Evolutionary conservation across 148 eudicot genomes (phyloP), one percentile per base, ranked within the genome.

Genomic region (Amaranthus palmeri): DNA sequence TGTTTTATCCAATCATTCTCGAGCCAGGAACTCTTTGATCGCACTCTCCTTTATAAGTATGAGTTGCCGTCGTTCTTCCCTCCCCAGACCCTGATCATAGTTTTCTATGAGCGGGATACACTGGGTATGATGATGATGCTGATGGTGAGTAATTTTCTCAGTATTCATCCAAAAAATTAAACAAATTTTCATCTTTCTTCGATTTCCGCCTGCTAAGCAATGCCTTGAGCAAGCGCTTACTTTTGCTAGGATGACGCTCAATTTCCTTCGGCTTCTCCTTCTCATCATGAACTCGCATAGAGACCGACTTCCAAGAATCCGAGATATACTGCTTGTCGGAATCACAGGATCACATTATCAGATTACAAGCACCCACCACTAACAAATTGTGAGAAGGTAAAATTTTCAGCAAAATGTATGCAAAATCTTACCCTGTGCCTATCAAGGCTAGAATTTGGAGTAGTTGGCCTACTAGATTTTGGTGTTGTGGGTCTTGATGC

Each of bases 221-320:
- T 4, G 98, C 73, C 86, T 87, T 93, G 71, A 93, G 97, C n/a
- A 93, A 82, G 49, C 98, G 81, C 81, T 89, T 93, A 70, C 92
- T 84, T 76, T 89, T 93, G 85, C 92, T 87, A 18, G 93, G 88
- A 67, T 79, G 67, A 53, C 88, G 87, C n/a, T 91, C 87, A 3
- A 71, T 65, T 60, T 88, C 96, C 80, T 73, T 81, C 47, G 74
- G 74, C 74, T 78, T 78, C 71, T 76, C 86, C 81, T 76, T 84
- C 7, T 76, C 90, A 42, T 79, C 90, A 77, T 68, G 83, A 51
- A 88, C 59, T 59, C 88, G 79, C 97, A 89, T 89, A n/a, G 98
- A 91, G 67, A 81, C 88, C 25, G 93, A 93, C 79, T 85, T 89
- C 74, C 83, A 75, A 18, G 87, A 80, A 47, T 82, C 88, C 44